Evolutionary conservation across 2,329 filamentous ascomycete species (phyloP).

Genomic region (Aspergillus neotritici): DNA sequence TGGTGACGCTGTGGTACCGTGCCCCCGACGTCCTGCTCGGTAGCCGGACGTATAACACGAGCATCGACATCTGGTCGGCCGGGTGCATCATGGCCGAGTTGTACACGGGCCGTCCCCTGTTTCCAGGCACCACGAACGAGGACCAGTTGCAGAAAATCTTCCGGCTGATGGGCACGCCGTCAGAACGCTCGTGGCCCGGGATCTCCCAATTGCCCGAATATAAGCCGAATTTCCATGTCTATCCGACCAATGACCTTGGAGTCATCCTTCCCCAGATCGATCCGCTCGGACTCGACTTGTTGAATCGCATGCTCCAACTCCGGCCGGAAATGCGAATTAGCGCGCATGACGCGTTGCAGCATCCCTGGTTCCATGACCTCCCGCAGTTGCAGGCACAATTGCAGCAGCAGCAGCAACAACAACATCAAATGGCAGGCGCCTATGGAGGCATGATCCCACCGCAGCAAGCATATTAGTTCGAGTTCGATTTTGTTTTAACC

Average conservation of each 20-base stretch:
- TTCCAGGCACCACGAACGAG: conserved; percentile 96
- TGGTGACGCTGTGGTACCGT: conserved; percentile 96
- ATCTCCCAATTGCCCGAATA: conserved; percentile 97
- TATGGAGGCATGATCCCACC: conserved; percentile 37
- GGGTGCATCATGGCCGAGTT: conserved; percentile 99
- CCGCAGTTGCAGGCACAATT: conserved; percentile 50
- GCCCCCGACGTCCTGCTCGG: conserved; percentile 93
- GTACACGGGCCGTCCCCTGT: conserved; percentile 92
- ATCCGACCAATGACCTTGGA: conserved; percentile 82
- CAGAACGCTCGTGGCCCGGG: conserved; percentile 90
- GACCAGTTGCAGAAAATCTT: conserved; percentile 97
- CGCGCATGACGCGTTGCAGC: conserved; percentile 76
- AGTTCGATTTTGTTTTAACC: not conserved
- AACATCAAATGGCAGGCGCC: conserved; percentile 33
- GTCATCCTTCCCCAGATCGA: conserved; percentile 89
- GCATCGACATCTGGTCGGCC: conserved; percentile 98
- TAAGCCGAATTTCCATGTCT: conserved; percentile 90
- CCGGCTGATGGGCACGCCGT: conserved; percentile 95
- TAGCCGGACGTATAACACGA: conserved; percentile 96
- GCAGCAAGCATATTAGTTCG: conserved; percentile 30
- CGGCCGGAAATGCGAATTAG: conserved; percentile 87
- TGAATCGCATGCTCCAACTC: conserved; percentile 86
- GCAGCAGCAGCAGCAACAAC: conserved; percentile 38
- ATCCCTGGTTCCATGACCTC: conserved; percentile 81
- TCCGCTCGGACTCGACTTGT: conserved; percentile 73